These are phyloP conservation scores for Lipomyces lipofer DNA, from an alignment of 805 yeast species.

Conservation along the genomic window DNA sequence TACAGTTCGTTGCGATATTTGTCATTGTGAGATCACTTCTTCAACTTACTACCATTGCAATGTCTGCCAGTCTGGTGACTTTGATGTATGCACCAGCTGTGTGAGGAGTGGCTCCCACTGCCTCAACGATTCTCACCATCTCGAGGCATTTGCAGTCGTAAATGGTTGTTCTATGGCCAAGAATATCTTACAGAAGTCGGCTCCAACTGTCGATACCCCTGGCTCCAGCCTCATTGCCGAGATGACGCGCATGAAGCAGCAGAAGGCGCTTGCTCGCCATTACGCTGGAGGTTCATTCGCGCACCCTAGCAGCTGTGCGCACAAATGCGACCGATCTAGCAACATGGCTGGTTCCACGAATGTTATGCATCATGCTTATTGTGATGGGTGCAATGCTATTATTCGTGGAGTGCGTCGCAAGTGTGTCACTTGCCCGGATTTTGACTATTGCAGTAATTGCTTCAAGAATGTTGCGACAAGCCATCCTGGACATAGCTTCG, in stretches of 20 bases:
- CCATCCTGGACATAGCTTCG: slow-evolving; percentile 34
- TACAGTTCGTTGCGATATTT: slow-evolving; percentile 22
- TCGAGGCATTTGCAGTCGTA: slow-evolving; percentile 4
- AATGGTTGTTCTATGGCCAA: background rate
- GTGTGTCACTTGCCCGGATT: slow-evolving; percentile 52
- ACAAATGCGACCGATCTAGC: too few relatives aligned
- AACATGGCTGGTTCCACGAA: slow-evolving; percentile 1
- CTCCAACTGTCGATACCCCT: too few relatives aligned
- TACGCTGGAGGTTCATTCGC: too few relatives aligned
- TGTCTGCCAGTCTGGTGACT: slow-evolving; percentile 23
- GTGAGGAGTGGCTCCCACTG: slow-evolving; percentile 24
- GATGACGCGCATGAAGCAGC: too few relatives aligned
- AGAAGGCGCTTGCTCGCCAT: too few relatives aligned
- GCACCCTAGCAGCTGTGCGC: too few relatives aligned
- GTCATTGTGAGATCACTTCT: slow-evolving; percentile 5
- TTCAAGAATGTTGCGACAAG: slow-evolving; percentile 21
- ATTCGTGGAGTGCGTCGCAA: slow-evolving; percentile 48
- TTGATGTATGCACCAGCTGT: slow-evolving; percentile 22
- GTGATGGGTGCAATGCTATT: slow-evolving; percentile 34
- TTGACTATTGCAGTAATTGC: slow-evolving; percentile 49
- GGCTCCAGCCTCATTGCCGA: too few relatives aligned
- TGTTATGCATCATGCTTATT: slow-evolving; percentile 31
- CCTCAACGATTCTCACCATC: slow-evolving; percentile 21
- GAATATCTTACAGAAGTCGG: too few relatives aligned
- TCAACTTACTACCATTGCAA: slow-evolving; percentile 24